Percentiles rank a stretch among this genome's conserved stretches.
Conservation (phyloP, 768 basidiomycete species). For the Holtermannia corniformis region DNA sequence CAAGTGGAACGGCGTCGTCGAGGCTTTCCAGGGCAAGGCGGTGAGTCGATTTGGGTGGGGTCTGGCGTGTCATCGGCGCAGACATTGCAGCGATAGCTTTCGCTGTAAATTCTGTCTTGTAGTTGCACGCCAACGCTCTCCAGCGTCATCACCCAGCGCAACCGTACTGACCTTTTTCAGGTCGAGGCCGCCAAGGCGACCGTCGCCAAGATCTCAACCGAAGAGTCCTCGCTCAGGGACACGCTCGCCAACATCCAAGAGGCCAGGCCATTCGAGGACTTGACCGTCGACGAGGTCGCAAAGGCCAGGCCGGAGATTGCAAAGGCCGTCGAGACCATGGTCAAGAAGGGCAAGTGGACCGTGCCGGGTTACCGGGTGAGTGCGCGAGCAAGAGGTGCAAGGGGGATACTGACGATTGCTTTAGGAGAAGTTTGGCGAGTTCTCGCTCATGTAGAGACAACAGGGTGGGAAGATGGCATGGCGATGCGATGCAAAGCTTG, state of each 20-base stretch:
- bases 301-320: conserved; percentile 84
- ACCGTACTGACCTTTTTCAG: conserved; percentile 44
- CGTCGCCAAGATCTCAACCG: conserved; percentile 75
- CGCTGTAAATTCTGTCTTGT: background rate
- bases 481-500: no score
- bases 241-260: conserved; percentile 96
- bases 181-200: conserved; percentile 83
- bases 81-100: background rate
- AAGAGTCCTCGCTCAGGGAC: conserved; percentile 79
- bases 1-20: conserved; percentile 86
- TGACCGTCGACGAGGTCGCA: conserved; percentile 82
- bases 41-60: conserved; percentile 48
- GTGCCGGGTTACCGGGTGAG: conserved; percentile 64
- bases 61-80: background rate
- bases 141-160: background rate
- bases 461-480: no score
- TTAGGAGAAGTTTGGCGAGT: conserved; percentile 94
- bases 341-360: conserved; percentile 43
- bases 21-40: conserved; percentile 91
- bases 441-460: conserved; percentile 80
- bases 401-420: conserved; percentile 3
- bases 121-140: background rate
- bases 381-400: background rate
- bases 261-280: conserved; percentile 91
- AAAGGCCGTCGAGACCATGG: conserved; percentile 62